Evolutionary conservation across 2,329 filamentous ascomycete species (phyloP), one percentile per base, ranked within the genome.

Genomic region (Venturia aucupariae): DNA sequence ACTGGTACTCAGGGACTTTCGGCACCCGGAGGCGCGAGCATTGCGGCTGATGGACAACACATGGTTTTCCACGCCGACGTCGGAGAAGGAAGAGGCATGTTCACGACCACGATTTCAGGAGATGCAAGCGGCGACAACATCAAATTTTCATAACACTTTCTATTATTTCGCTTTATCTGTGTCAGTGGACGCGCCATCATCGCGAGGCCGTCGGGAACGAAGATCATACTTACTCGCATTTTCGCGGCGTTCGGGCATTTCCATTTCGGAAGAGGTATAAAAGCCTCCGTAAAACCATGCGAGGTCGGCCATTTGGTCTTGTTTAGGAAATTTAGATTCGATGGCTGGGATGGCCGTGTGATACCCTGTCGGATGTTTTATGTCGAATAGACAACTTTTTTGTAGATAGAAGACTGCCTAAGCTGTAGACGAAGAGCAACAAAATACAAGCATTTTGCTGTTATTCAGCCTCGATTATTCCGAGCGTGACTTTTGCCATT

Each of bases 21-120:
- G 30, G 67, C 67, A 13, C 67, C 67, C 1, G 67, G 67, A 5
- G 67, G 67, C 46, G 67, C 67, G 6, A 54, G 60, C 41, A 61
- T 64, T 48, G 65, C 60, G 10, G 38, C 22, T 13, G 62, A 66
- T 46, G 63, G 63, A 27, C n/a, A 48, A n/a, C 63, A 65, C 35
- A 55, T 66, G 42, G 63, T 60, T 10, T 65, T 65, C 51, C 64
- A 65, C 54, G 64, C 61, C 39, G 44, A 65, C 39, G 54, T 42
- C 32, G 54, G 54, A 3, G 38, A 22, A 57, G 64, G 64, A 38
- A 38, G 64, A 59, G 64, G 64, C n/a, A 65, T 65, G 64, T 65
- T 57, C 32, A 59, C 51, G 24, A 63, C 59, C 13, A 60, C 59
- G 22, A 60, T 60, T 32, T 60, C 35, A 24, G 59, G 59, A 41